Base-by-base conservation (phyloP, 2,329 filamentous ascomycete species). In the Talaromyces sp. region DNA sequence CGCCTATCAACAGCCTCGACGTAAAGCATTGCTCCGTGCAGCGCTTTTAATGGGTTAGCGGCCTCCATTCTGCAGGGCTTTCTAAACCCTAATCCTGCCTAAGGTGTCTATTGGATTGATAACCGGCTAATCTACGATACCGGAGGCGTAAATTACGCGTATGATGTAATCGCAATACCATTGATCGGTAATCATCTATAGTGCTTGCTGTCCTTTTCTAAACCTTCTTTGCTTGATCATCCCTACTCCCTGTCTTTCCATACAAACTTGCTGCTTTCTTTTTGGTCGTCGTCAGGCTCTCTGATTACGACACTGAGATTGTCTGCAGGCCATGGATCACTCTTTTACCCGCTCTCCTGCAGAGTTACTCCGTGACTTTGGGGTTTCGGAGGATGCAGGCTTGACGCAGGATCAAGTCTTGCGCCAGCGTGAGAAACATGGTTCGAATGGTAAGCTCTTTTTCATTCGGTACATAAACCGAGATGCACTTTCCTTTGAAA, bases 351-450 rank as follows among this genome's bases (percentile, higher is more conserved):
- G 76, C 71, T 79, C 82, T 68, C 76, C 82, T 60, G 75, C 76
- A 58, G 81, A 86, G 70, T 80, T 80, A 72, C 80, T 87, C 68
- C 76, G 78, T 68, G 77, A 84, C 68, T 86, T 87, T 72, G 70
- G 79, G 68, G 84, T 86, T 63, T 75, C 78, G 25, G 83, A 86
- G 74, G 71, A 78, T 56, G 74, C 77, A 61, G 85, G 85, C 66
- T 74, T 87, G 27, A 82, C 82, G 40, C 78, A 80, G 64, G 72
- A 77, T 59, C 83, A 85, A 72, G 83, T 85, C 10, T 62, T 75
- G 56, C 74, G 77, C 65, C 76, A 77, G 66, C 77, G 81, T 69
- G 69, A 81, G 68, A 82, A 81, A 71, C 77, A 85, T 77, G 85
- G 85, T 67, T 80, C 77, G 59, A 87, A 87, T 77, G 82, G 84